These are phyloP conservation scores for Yamadazyma sp. DNA, from an alignment of 1,139 yeast genomes.

Conservation along the genomic window DNA sequence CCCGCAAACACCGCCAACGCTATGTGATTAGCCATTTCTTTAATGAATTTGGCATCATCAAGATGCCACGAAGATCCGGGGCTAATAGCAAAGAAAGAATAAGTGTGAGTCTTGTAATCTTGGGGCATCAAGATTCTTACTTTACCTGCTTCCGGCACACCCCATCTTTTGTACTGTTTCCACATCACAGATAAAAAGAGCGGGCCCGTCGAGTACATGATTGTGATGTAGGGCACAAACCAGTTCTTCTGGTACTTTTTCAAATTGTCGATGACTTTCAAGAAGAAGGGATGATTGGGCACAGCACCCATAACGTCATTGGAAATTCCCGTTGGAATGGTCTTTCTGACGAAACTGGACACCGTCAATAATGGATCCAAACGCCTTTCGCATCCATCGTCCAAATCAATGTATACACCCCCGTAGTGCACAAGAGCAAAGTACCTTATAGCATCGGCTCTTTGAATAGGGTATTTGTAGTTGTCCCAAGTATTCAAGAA, in stretches of 20 bases:
- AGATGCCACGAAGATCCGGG: constrained; percentile 89
- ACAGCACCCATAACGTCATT: constrained; percentile 92
- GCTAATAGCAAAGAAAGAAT: constrained; percentile 69
- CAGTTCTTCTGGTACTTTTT: constrained; percentile 67
- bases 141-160: constrained; percentile 59
- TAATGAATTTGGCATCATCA: constrained; percentile 78
- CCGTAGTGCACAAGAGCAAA: constrained; percentile 83
- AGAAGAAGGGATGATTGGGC: constrained; percentile 84
- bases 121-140: constrained; percentile 71
- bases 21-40: constrained; percentile 69
- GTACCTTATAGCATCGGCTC: constrained; percentile 93
- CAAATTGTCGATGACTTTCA: constrained; percentile 65
- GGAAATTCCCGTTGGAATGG: constrained; percentile 88
- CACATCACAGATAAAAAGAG: constrained; percentile 80
- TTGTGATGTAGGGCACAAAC: constrained; percentile 84
- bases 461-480: constrained; percentile 77
- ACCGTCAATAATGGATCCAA: constrained; percentile 78
- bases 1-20: constrained; percentile 69
- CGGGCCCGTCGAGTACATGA: constrained; percentile 95
- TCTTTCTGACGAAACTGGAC: constrained; percentile 85
- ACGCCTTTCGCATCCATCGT: constrained; percentile 78
- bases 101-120: constrained; percentile 59
- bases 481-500: constrained; percentile 75
- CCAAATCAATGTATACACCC: constrained; percentile 87
- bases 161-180: constrained; percentile 85